These are phyloP conservation scores for Sphagnurus paluster DNA, from an alignment of 1,284 basidiomycete genomes.

Conservation along the genomic window DNA sequence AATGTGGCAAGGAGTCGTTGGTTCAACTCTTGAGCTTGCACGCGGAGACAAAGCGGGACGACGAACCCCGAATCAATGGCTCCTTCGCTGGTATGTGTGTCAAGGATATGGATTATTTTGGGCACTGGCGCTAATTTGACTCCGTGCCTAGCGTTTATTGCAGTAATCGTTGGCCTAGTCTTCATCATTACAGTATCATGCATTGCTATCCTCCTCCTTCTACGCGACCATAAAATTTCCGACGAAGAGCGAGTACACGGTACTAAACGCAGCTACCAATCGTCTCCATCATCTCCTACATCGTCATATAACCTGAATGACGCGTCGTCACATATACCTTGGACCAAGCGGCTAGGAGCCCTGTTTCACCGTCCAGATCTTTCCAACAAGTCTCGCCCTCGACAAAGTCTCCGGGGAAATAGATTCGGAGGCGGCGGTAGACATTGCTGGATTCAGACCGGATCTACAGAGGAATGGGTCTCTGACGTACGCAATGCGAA, in stretches of 20 bases:
- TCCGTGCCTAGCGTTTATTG: conserved; percentile 43
- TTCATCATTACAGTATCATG: conserved; percentile 44
- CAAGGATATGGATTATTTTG: background rate
- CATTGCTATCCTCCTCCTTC: conserved; percentile 41
- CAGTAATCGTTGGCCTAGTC: conserved; percentile 42
- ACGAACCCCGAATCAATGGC: conserved; percentile 42
- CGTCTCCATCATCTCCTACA: too few relatives aligned
- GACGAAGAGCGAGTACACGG: conserved; percentile 23
- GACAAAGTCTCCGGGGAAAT: conserved; percentile 7
- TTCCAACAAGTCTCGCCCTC: background rate
- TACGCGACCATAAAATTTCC: conserved; percentile 34
- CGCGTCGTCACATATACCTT: conserved; percentile 4
- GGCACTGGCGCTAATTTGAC: background rate
- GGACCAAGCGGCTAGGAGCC: conserved; percentile 5
- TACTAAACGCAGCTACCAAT: conserved; percentile 8
- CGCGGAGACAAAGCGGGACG: conserved; percentile 26
- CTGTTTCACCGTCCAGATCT: conserved; percentile 8
- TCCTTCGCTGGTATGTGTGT: conserved; percentile 41
- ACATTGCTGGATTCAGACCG: conserved; percentile 44
- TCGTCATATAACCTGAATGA: conserved; percentile 7
- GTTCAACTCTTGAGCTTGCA: conserved; percentile 1
- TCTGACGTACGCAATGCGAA: background rate
- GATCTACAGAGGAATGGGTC: conserved; percentile 38
- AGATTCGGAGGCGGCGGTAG: conserved; percentile 24
- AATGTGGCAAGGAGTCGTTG: conserved; percentile 3